A percentile compares a stretch with the other conserved stretches of the same genome.
phyloP scores from a whole-genome alignment of 805 yeast genomes.

The Candida insectalens region DNA sequence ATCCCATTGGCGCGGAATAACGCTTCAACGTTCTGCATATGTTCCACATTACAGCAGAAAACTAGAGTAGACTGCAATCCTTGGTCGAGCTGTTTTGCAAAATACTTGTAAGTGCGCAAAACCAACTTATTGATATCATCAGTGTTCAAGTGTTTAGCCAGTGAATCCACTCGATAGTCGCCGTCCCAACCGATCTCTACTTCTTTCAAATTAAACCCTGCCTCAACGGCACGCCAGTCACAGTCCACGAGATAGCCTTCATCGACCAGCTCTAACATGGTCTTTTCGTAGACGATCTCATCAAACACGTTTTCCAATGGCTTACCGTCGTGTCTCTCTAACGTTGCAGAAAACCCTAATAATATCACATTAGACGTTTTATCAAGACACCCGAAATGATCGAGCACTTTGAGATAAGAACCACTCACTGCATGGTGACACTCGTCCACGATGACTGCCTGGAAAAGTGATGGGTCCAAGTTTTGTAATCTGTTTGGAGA shows the following conservation, averaged over 20 bases:
- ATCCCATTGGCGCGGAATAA: conserved; percentile 51
- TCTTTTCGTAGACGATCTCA: conserved; percentile 62
- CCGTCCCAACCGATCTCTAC: conserved; percentile 20
- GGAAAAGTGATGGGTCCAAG: conserved; percentile 51
- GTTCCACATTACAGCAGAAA: conserved; percentile 69
- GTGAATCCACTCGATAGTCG: conserved; percentile 44
- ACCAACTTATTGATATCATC: conserved; percentile 46
- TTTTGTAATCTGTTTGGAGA: conserved; percentile 31
- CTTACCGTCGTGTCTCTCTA: conserved; percentile 65
- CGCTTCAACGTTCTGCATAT: conserved; percentile 44
- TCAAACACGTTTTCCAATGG: conserved; percentile 55
- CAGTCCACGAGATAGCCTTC: conserved; percentile 66
- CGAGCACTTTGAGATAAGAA: conserved; percentile 50
- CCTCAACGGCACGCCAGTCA: conserved; percentile 47
- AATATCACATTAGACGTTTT: conserved; percentile 36
- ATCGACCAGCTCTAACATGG: conserved; percentile 53
- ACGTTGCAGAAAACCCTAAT: conserved; percentile 84
- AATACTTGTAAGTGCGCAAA: conserved; percentile 39
- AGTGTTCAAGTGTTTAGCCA: conserved; percentile 49
- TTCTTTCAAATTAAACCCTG: conserved; percentile 22
- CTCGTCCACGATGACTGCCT: conserved; percentile 77
- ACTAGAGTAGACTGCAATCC: conserved; percentile 53
- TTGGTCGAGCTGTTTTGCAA: conserved; percentile 23
- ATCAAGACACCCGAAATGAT: conserved; percentile 50
- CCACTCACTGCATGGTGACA: conserved; percentile 85